Evolutionary conservation across 352 stramenopile genomes (phyloP), one percentile per base, ranked within the genome.

Genomic region (Phytophthora meadii): DNA sequence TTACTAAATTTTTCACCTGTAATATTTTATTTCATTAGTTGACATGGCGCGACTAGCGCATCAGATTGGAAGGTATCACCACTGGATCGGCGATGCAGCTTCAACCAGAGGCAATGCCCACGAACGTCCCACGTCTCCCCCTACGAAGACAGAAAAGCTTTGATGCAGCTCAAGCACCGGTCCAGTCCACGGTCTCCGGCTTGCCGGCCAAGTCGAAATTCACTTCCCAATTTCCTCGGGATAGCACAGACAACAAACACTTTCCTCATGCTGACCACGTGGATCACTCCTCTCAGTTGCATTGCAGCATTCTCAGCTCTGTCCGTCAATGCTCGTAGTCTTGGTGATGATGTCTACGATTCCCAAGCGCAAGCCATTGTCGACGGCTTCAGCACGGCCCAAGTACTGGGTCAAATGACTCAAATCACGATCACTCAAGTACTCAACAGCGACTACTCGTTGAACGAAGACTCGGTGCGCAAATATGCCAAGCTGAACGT

Each of bases 351-450:
- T 61, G 62, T 64, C 53, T 63, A 61, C 52, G 81, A 85, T 30
- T 59, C 70, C 9, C 60, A 79, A 39, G 79, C 75, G 3, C 60
- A 87, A 40, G 65, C 68, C 27, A 91, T 93, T 53, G 70, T 92
- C 32, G 66, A 74, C 55, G 59, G 61, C 52, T 79, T 88, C 70
- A 77, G 61, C 30, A 67, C 86, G 19, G 79, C 49, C 2, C 19
- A 90, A 12, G 79, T 90, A 57, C 64, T 98, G 10, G 89, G 89
- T 1, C 92, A 98, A 60, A 96, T 98, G 89, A 90, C 88, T 19
- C 92, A 98, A 72, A 83, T 98, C 34, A 88, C 94, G 54, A 87
- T 97, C 45, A 81, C 66, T 32, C 74, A 87, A 19, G 72, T 97
- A 11, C 61, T 97, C 40, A 77, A 84, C 48, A 58, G 71, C 14